phyloP scores from a whole-genome alignment of 2,329 filamentous ascomycete genomes.

The Pseudogymnoascus sp. region DNA sequence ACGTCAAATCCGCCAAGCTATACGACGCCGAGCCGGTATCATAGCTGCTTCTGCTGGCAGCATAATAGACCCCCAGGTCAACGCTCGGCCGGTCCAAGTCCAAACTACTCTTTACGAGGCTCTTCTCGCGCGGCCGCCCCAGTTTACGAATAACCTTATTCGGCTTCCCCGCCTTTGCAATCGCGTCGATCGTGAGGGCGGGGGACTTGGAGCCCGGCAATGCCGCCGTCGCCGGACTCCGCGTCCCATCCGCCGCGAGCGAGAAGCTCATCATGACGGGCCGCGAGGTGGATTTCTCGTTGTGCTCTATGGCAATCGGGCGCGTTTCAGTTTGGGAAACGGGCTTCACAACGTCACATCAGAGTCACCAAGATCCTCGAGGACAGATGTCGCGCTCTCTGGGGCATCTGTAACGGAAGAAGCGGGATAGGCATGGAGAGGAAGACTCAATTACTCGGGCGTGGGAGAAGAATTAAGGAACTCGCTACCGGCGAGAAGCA shows the following conservation, averaged over 20 bases:
- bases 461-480: neutral
- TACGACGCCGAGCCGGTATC: neutral
- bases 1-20: neutral
- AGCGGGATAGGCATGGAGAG: neutral
- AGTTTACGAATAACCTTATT: neutral
- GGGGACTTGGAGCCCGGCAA: neutral
- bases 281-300: neutral
- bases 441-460: neutral
- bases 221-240: neutral
- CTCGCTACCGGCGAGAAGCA: neutral
- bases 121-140: neutral
- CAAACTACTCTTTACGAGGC: neutral
- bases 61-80: neutral
- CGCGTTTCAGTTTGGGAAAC: neutral
- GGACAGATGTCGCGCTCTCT: neutral
- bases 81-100: neutral
- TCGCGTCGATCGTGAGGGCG: neutral
- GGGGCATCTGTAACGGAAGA: neutral
- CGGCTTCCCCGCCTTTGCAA: neutral
- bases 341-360: neutral
- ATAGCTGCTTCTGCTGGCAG: neutral
- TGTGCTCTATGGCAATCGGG: neutral
- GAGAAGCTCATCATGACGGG: slow-evolving; percentile 5
- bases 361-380: neutral
- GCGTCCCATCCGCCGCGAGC: neutral